Conservation (phyloP, 768 basidiomycete genomes). For the Phlegmacium glaucopus region DNA sequence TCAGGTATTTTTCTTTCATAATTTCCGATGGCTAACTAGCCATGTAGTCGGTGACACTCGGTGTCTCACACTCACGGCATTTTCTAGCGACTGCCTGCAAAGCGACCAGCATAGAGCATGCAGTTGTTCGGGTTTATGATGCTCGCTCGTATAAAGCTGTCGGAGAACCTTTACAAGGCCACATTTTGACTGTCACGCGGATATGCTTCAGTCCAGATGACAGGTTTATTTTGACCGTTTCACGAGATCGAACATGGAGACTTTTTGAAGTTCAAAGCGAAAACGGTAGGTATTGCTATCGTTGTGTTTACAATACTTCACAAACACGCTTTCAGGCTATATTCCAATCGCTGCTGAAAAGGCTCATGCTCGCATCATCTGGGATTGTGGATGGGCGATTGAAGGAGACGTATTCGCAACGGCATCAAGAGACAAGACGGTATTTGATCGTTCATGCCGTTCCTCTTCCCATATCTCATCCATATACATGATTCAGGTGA, state of each 20-base stretch:
- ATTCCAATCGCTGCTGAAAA: conserved; percentile 66
- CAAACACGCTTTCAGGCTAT: conserved; percentile 52
- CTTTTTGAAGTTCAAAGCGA: conserved; percentile 54
- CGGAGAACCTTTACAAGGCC: conserved; percentile 75
- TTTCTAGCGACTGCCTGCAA: conserved; percentile 90
- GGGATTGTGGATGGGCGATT: conserved; percentile 89
- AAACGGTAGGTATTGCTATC: conserved; percentile 31
- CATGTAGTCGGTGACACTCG: conserved; percentile 74
- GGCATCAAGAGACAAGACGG: conserved; percentile 93
- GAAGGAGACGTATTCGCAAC: conserved; percentile 85
- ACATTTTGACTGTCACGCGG: conserved; percentile 85
- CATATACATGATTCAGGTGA: conserved; percentile 51
- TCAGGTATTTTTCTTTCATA: not conserved
- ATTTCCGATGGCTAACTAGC: not conserved
- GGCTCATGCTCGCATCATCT: conserved; percentile 89
- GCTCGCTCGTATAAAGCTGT: conserved; percentile 66
- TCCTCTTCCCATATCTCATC: not conserved
- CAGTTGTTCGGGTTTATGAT: conserved; percentile 81
- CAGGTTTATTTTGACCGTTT: conserved; percentile 73
- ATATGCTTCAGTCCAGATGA: conserved; percentile 91
- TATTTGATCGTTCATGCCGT: conserved; percentile 28
- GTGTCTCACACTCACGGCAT: conserved; percentile 63
- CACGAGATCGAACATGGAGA: conserved; percentile 90
- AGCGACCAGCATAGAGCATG: conserved; percentile 84
- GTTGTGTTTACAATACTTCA: not conserved